Evolutionary conservation across 2,329 filamentous ascomycete species (phyloP).

Genomic region (Cordyceps fumosorosea): DNA sequence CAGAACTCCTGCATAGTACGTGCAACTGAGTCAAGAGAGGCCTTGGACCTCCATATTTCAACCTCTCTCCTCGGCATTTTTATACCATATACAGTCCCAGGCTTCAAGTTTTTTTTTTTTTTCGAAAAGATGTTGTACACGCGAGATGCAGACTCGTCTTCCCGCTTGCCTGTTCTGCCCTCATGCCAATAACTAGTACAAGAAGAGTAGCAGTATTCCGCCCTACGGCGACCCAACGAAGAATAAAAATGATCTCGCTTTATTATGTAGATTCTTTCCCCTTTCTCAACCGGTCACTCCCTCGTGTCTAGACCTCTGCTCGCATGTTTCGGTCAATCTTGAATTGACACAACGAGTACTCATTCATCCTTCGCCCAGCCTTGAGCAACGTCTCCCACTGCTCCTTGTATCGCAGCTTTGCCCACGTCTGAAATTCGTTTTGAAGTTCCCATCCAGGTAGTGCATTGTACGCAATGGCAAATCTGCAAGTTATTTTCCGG

Average conservation of each 20-base stretch:
- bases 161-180: no score
- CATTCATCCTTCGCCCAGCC: conserved; percentile 39
- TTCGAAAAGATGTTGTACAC: no score
- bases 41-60: no score
- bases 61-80: no score
- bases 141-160: no score
- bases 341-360: conserved; percentile 41
- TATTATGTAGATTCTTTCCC: not conserved
- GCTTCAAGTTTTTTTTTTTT: no score
- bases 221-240: not conserved
- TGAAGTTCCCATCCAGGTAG: conserved; percentile 61
- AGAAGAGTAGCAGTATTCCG: not conserved
- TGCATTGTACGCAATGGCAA: conserved; percentile 52
- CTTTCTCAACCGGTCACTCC: not conserved
- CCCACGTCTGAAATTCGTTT: conserved; percentile 67
- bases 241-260: not conserved
- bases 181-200: not conserved
- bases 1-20: no score
- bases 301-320: conserved; percentile 21
- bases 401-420: conserved; percentile 57
- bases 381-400: conserved; percentile 62
- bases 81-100: no score
- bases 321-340: conserved; percentile 42
- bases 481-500: not conserved
- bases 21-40: no score